phyloP scores from a whole-genome alignment of 495 filamentous ascomycete genomes.

The Neurospora cerealis region DNA sequence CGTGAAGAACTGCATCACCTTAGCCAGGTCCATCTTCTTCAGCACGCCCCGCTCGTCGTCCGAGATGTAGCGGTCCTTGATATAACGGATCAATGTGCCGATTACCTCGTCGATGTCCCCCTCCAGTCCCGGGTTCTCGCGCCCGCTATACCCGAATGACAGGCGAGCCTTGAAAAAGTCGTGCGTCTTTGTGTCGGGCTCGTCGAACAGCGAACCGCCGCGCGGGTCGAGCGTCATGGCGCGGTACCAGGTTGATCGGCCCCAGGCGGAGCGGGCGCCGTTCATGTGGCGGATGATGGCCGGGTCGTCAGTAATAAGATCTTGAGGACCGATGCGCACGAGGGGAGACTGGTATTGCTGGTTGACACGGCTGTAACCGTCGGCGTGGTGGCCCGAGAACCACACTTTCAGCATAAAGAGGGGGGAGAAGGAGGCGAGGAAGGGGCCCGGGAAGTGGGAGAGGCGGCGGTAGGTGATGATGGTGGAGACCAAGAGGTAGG shows the following conservation, averaged over 20 bases:
- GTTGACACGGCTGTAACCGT: neutral
- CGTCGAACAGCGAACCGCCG: conserved; percentile 34
- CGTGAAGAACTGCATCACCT: conserved; percentile 36
- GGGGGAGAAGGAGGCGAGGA: conserved; percentile 13
- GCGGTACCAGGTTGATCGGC: conserved; percentile 25
- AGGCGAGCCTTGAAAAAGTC: conserved; percentile 19
- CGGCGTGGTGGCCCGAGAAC: neutral
- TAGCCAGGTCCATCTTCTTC: conserved; percentile 31
- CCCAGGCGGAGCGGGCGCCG: conserved; percentile 25
- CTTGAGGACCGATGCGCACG: conserved; percentile 28
- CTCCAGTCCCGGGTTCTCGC: conserved; percentile 32
- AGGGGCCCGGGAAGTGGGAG: conserved; percentile 15
- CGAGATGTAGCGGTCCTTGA: conserved; percentile 23
- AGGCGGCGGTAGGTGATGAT: conserved; percentile 14
- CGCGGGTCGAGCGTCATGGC: conserved; percentile 32
- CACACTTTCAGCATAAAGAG: conserved; percentile 8
- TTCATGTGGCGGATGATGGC: conserved; percentile 27
- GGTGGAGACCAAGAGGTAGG: conserved; percentile 2
- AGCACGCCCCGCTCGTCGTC: conserved; percentile 16
- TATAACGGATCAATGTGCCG: conserved; percentile 25
- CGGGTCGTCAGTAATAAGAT: conserved; percentile 31
- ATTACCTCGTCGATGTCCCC: conserved; percentile 29
- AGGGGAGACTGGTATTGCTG: conserved; percentile 6
- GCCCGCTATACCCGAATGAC: conserved; percentile 30
- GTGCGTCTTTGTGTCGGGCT: conserved; percentile 28